Base-by-base conservation (phyloP, 164 flowering plant genomes). In the Akebia trifoliata region DNA sequence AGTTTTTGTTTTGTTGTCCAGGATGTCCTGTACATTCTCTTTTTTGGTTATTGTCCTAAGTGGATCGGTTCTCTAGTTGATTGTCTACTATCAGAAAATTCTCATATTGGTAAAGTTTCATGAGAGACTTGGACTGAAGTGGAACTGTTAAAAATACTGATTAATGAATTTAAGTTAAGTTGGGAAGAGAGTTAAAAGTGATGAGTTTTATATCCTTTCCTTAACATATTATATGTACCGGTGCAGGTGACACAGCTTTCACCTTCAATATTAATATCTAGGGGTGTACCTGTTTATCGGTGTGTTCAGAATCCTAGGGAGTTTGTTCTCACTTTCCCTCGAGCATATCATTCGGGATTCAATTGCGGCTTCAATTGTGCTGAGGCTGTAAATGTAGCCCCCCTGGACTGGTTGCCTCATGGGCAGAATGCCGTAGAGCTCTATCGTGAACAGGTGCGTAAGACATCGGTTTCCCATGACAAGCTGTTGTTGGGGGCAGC, bases 371-470 rank as follows among this genome's bases (percentile, higher is more conserved):
- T 90, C 58, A 90, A 84, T 61, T 82, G 80, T 65, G 63, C 78
- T 0, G 95, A 85, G 71, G 67, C 71, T 14, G 85, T 75, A 20
- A 75, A 74, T 65, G 73, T 82, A 54, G 95, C 95, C 59, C 85
- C 91, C 26, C 43, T 90, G 21, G 86, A 86, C 58, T 90, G 97
- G 97, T 66, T 90, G 69, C 85, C 85, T 47, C 75, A 82, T 66
- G 95, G 97, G 31, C 85, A 80, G 62, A 61, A 49, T 71, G 78
- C 74, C 38, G 73, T 73, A 8, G 90, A 86, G 54, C 77, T 78
- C 14, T 86, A 86, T 56, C 46, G 63, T 39, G 81, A 60, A 56
- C 75, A 77, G 63, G 40, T 72, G 17, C 72, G 78, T 42, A 80
- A 72, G 66, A 76, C 92, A 40, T 69, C 76, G 6, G 64, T 91